Evolutionary conservation across 441 rosid genomes (phyloP).

Genomic region (Daphne laureola): DNA sequence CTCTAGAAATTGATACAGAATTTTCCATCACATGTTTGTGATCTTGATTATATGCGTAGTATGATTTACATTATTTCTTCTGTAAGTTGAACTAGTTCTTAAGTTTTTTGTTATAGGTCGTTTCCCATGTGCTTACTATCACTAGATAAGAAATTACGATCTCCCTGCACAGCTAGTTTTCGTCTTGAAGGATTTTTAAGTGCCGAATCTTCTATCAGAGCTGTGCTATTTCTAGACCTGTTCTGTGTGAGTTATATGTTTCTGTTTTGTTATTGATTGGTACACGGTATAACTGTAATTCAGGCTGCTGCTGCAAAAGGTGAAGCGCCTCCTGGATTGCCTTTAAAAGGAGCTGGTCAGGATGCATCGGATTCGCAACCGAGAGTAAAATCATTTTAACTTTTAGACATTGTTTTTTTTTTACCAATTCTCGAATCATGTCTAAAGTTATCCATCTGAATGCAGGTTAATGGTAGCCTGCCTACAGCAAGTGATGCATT

Average conservation of each 20-base stretch:
- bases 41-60: no score
- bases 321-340: conserved; percentile 99
- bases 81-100: no score
- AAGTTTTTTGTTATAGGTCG: no score
- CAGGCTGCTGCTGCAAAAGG: conserved; percentile 99
- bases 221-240: background rate
- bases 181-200: no score
- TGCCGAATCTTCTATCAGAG: no score
- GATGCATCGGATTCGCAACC: conserved; percentile 88
- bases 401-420: conserved; percentile 5
- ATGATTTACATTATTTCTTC: no score
- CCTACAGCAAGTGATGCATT: conserved; percentile 88
- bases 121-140: no score
- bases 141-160: no score
- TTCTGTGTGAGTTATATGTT: conserved; percentile 1
- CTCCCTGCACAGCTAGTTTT: no score
- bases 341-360: conserved; percentile 96
- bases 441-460: conserved; percentile 10
- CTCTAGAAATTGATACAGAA: no score
- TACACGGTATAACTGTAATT: conserved; percentile 11
- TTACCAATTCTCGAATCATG: conserved; percentile 10
- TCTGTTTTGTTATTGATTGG: conserved; percentile 8
- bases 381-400: conserved; percentile 38
- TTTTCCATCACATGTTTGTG: no score
- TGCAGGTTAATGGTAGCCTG: conserved; percentile 71